Conservation (phyloP, 257 asterid genomes). For the Marsdenia floribunda region DNA sequence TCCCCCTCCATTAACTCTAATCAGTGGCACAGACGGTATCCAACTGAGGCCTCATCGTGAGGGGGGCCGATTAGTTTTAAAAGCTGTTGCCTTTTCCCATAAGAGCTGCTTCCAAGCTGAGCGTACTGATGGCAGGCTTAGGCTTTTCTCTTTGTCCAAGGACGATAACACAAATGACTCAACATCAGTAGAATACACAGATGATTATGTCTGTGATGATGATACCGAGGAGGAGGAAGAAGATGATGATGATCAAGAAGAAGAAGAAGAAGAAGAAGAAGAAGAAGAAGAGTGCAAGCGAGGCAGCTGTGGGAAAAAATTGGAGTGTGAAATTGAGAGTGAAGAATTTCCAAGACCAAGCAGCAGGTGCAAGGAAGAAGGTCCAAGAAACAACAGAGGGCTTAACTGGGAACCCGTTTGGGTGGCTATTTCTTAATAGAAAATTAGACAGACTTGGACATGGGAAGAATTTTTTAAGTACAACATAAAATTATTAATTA, state of each 20-base stretch:
- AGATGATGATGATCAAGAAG: no score
- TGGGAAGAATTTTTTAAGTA: no score
- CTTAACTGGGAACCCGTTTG: conserved; percentile 38
- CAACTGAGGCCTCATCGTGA: conserved; percentile 56
- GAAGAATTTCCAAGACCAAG: conserved; percentile 35
- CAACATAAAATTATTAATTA: no score
- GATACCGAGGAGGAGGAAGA: conserved; percentile 3
- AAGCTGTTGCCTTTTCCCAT: conserved; percentile 37
- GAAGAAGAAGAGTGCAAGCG: conserved; percentile 5
- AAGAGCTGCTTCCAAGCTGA: conserved; percentile 40
- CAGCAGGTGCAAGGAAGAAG: conserved; percentile 64
- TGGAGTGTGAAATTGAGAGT: conserved; percentile 24
- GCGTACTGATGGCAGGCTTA: conserved; percentile 65
- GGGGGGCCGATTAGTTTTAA: conserved; percentile 61
- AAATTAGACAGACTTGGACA: no score
- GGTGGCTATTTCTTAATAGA: conserved; percentile 44
- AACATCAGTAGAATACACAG: not conserved
- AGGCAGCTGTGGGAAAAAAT: conserved; percentile 23
- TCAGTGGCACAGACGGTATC: conserved; percentile 42
- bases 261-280: conserved; percentile 3
- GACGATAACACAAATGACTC: conserved; percentile 2
- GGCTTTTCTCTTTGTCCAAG: conserved; percentile 36
- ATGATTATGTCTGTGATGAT: not conserved
- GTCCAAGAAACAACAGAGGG: conserved; percentile 31
- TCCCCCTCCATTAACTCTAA: conserved; percentile 77